A percentile compares a stretch with the other conserved stretches of the same genome.
phyloP scores from a whole-genome alignment of 768 basidiomycete species.

The Boletus vinaceobasis region DNA sequence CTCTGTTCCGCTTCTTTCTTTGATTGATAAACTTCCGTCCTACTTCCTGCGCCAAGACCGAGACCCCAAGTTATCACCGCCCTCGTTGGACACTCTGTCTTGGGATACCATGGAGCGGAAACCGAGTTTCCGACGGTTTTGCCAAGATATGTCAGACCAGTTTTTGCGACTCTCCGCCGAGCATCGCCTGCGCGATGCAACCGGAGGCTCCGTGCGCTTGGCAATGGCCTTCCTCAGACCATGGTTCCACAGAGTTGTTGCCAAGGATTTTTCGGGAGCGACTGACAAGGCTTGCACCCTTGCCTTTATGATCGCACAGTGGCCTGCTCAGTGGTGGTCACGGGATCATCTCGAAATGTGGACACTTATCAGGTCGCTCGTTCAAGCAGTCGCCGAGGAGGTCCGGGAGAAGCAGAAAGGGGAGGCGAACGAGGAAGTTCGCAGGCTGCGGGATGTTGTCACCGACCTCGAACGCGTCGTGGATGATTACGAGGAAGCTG shows the following conservation, averaged over 20 bases:
- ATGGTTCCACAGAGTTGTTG: constrained; percentile 58
- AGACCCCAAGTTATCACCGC: constrained; percentile 27
- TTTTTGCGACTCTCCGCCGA: constrained; percentile 57
- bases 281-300: constrained; percentile 40
- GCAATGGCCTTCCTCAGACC: constrained; percentile 65
- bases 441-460: constrained; percentile 47
- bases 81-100: constrained; percentile 36
- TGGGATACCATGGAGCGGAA: constrained; percentile 63
- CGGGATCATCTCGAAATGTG: constrained; percentile 61
- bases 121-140: constrained; percentile 65
- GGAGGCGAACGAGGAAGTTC: constrained; percentile 44
- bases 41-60: constrained; percentile 52
- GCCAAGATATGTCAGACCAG: constrained; percentile 60
- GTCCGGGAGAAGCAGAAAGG: constrained; percentile 48
- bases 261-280: constrained; percentile 37
- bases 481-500: constrained; percentile 37
- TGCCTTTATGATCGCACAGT: constrained; percentile 52
- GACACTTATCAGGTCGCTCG: constrained; percentile 55
- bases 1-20: constrained; percentile 62
- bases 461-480: constrained; percentile 46
- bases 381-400: constrained; percentile 63
- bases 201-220: constrained; percentile 63
- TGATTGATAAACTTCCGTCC: constrained; percentile 67
- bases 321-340: constrained; percentile 70
- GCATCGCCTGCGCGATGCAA: constrained; percentile 60